These are phyloP conservation scores for Pseudogymnoascus destructans DNA, from an alignment of 2,329 filamentous ascomycete genomes.

Conservation along the genomic window DNA sequence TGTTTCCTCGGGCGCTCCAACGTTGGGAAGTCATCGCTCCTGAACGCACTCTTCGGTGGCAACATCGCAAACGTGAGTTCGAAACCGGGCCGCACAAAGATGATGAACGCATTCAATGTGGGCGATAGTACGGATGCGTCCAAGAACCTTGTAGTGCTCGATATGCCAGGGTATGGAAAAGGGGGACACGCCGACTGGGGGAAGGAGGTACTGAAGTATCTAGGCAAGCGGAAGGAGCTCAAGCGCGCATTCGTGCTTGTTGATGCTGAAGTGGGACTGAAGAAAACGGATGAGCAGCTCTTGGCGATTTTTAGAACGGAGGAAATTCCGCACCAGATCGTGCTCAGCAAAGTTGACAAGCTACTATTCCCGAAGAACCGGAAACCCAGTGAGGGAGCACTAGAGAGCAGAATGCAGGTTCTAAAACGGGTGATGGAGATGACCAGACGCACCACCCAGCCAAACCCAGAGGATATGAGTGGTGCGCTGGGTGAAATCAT, in stretches of 20 bases:
- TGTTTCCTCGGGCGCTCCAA: constrained; percentile 56
- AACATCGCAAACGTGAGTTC: constrained; percentile 41
- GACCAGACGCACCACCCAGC: constrained; percentile 31
- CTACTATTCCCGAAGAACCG: constrained; percentile 30
- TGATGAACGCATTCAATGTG: constrained; percentile 54
- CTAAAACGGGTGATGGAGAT: constrained; percentile 30
- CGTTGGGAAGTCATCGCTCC: constrained; percentile 53
- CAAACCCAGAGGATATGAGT: constrained; percentile 27
- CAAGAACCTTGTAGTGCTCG: constrained; percentile 42
- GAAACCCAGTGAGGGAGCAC: constrained; percentile 23
- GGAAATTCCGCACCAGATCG: constrained; percentile 49
- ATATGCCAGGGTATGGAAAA: constrained; percentile 60
- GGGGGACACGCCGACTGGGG: constrained; percentile 51
- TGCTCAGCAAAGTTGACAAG: constrained; percentile 54
- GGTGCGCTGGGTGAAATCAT: constrained; percentile 45
- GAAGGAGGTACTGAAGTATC: constrained; percentile 53
- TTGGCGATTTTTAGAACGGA: constrained; percentile 40
- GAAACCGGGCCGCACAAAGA: constrained; percentile 47
- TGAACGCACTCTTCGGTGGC: constrained; percentile 48
- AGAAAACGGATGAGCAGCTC: constrained; percentile 44
- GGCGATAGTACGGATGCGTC: constrained; percentile 28
- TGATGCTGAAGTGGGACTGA: constrained; percentile 50
- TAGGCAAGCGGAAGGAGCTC: constrained; percentile 46
- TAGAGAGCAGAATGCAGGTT: constrained; percentile 25
- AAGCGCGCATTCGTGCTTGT: constrained; percentile 49